phyloP scores from a whole-genome alignment of 2,329 filamentous ascomycete genomes.

The Aureobasidium sp. region DNA sequence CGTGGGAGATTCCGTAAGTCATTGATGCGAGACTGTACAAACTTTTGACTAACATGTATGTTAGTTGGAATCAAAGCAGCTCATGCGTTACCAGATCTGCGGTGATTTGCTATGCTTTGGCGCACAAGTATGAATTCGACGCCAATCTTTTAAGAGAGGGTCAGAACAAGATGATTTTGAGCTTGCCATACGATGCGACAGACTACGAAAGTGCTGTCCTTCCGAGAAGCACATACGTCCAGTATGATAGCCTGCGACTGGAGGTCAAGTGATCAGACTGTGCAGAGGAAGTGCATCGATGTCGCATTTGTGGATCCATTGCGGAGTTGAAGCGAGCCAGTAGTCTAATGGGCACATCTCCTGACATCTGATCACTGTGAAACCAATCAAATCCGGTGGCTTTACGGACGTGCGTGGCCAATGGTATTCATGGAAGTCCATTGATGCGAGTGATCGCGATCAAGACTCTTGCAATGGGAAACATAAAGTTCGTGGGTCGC shows the following conservation, averaged over 20 bases:
- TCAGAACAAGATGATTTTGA: slow-evolving; percentile 48
- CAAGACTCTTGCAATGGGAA: background rate
- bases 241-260: slow-evolving; percentile 56
- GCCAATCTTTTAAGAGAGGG: slow-evolving; percentile 39
- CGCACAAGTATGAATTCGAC: slow-evolving; percentile 52
- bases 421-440: background rate
- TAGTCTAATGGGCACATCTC: background rate
- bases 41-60: background rate
- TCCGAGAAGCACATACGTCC: slow-evolving; percentile 49
- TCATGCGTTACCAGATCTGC: slow-evolving; percentile 54
- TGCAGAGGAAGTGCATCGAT: background rate
- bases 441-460: background rate
- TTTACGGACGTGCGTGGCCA: background rate
- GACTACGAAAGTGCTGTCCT: slow-evolving; percentile 50
- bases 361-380: background rate
- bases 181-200: slow-evolving; percentile 51
- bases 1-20: slow-evolving; percentile 49
- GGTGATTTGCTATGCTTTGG: slow-evolving; percentile 53
- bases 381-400: background rate
- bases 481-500: background rate
- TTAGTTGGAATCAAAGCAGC: slow-evolving; percentile 44
- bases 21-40: background rate
- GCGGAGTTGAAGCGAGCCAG: background rate
- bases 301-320: background rate
- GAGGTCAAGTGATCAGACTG: slow-evolving; percentile 33